A percentile compares a stretch with the other conserved stretches of the same genome.
phyloP scores from a whole-genome alignment of 2,329 filamentous ascomycete species.

The Alternaria sp. region DNA sequence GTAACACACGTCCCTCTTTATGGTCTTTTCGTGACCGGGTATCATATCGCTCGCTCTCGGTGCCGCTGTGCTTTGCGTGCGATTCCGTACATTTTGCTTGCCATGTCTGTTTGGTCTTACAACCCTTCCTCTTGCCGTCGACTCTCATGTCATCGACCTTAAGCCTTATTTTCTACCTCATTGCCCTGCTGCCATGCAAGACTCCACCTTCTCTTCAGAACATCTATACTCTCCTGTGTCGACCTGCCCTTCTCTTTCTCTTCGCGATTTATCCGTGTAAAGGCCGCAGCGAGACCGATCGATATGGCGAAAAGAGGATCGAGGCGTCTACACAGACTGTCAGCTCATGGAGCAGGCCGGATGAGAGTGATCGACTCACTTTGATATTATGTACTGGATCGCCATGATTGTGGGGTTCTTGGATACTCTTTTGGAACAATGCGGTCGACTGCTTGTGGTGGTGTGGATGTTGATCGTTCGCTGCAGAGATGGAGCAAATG shows the following conservation, averaged over 20 bases:
- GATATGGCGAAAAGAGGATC: conserved; percentile 60
- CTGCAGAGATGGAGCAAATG: too few species aligned
- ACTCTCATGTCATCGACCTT: not conserved
- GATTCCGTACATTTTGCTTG: not conserved
- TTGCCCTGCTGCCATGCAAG: conserved; percentile 39
- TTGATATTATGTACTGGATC: conserved; percentile 56
- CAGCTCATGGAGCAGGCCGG: not conserved
- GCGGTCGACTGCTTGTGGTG: not conserved
- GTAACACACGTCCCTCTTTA: not conserved
- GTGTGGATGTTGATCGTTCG: not conserved
- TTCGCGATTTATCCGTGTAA: conserved; percentile 54
- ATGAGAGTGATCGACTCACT: conserved; percentile 38
- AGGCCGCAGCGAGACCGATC: conserved; percentile 58
- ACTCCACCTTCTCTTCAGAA: conserved; percentile 51
- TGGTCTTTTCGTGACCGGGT: not conserved
- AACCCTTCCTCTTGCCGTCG: not conserved
- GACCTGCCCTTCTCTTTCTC: conserved; percentile 58
- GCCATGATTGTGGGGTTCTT: conserved; percentile 34
- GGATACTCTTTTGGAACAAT: not conserved
- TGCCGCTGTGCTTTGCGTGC: not conserved
- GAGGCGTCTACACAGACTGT: conserved; percentile 48
- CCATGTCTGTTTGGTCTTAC: not conserved
- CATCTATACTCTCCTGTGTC: conserved; percentile 51
- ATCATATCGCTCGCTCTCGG: not conserved
- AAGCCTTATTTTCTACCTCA: not conserved